Evolutionary conservation across 2,329 filamentous ascomycete genomes (phyloP).

Genomic region (Curvularia sp.): DNA sequence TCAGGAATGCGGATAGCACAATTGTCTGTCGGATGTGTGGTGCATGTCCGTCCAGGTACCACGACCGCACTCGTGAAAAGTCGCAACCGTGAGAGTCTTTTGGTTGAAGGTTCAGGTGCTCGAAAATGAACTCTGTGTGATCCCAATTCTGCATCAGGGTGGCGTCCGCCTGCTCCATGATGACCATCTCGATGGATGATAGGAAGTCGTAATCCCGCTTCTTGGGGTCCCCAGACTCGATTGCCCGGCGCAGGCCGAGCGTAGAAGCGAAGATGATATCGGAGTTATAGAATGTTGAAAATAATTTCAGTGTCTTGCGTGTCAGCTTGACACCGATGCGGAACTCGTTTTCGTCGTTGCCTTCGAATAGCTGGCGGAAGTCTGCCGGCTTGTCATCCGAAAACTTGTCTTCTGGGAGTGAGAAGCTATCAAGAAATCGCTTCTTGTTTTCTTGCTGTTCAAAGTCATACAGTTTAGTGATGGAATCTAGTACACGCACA

Average conservation of each 20-base stretch:
- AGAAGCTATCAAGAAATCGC: slow-evolving; percentile 85
- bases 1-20: slow-evolving; percentile 80
- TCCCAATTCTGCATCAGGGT: slow-evolving; percentile 99
- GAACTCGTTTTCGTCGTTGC: slow-evolving; percentile 98
- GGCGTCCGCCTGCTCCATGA: slow-evolving; percentile 91
- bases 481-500: slow-evolving; percentile 76
- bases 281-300: slow-evolving; percentile 93
- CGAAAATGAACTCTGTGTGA: slow-evolving; percentile 89
- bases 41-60: slow-evolving; percentile 91
- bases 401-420: slow-evolving; percentile 71
- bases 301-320: slow-evolving; percentile 92
- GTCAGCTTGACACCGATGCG: slow-evolving; percentile 96
- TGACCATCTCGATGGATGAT: slow-evolving; percentile 87
- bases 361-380: slow-evolving; percentile 87
- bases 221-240: slow-evolving; percentile 74
- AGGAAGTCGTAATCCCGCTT: slow-evolving; percentile 88
- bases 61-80: slow-evolving; percentile 85
- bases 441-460: slow-evolving; percentile 96
- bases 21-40: slow-evolving; percentile 85
- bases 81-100: slow-evolving; percentile 91
- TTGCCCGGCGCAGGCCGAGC: slow-evolving; percentile 86
- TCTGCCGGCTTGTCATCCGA: slow-evolving; percentile 80
- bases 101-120: slow-evolving; percentile 89
- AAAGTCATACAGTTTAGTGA: slow-evolving; percentile 76
- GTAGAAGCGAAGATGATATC: slow-evolving; percentile 94